These are phyloP conservation scores for Candida taoyuanica DNA, from an alignment of 805 yeast genomes.

Conservation along the genomic window DNA sequence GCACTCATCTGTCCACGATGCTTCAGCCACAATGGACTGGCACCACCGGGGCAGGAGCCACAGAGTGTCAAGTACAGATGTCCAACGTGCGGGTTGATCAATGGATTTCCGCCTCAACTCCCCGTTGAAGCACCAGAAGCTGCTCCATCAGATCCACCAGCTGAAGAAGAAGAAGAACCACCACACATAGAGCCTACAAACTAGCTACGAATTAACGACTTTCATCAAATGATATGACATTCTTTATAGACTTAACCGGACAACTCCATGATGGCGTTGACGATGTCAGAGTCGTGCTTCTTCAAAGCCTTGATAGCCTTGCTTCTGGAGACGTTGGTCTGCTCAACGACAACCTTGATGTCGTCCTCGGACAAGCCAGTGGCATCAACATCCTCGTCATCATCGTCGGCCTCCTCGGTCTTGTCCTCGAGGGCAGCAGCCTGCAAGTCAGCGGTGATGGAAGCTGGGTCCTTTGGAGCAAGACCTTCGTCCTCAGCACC, in stretches of 20 bases:
- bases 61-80: slow-evolving; percentile 51
- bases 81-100: slow-evolving; percentile 53
- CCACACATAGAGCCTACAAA: not conserved
- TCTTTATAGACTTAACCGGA: slow-evolving; percentile 23
- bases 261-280: slow-evolving; percentile 90
- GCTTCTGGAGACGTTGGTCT: slow-evolving; percentile 82
- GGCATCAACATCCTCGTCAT: slow-evolving; percentile 76
- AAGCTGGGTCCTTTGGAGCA: slow-evolving; percentile 66
- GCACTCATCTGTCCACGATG: slow-evolving; percentile 74
- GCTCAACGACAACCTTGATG: slow-evolving; percentile 82
- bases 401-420: slow-evolving; percentile 42
- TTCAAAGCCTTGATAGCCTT: slow-evolving; percentile 90
- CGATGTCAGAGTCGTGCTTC: slow-evolving; percentile 88
- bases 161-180: not conserved
- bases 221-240: not conserved
- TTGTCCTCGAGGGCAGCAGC: slow-evolving; percentile 53
- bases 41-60: slow-evolving; percentile 63
- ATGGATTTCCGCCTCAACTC: slow-evolving; percentile 21
- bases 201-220: not conserved
- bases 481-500: slow-evolving; percentile 49
- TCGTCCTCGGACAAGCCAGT: slow-evolving; percentile 80
- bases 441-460: slow-evolving; percentile 79
- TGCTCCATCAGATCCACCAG: not conserved
- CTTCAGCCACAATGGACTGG: slow-evolving; percentile 70
- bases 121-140: not conserved